Evolutionary conservation across 2,329 filamentous ascomycete species (phyloP).

Genomic region (Graphilbum ipis-grandicollis): DNA sequence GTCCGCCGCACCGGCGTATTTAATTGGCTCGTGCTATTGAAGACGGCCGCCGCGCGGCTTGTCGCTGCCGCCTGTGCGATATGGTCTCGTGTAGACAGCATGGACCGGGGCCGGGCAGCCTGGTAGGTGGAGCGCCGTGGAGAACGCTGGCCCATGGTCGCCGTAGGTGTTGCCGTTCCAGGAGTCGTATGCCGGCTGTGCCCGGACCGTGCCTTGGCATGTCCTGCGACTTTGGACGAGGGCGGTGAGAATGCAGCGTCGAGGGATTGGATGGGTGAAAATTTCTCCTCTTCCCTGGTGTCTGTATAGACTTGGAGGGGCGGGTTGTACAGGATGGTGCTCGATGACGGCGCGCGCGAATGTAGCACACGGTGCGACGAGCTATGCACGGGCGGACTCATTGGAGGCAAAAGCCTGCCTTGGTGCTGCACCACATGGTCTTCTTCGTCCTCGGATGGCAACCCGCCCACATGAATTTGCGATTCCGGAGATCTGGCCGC

Average conservation of each 20-base stretch:
- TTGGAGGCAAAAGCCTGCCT: background rate
- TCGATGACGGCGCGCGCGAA: constrained; percentile 58
- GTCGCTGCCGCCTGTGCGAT: constrained; percentile 38
- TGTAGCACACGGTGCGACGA: constrained; percentile 28
- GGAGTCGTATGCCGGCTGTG: constrained; percentile 24
- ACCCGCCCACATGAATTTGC: constrained; percentile 11
- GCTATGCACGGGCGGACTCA: constrained; percentile 1
- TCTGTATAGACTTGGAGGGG: constrained; percentile 25
- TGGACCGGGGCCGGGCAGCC: constrained; percentile 32
- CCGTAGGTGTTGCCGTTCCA: constrained; percentile 12
- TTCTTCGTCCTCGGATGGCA: background rate
- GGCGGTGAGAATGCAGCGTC: constrained; percentile 19
- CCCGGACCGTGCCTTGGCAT: constrained; percentile 12
- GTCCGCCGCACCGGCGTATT: constrained; percentile 25
- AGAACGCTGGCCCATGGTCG: constrained; percentile 20
- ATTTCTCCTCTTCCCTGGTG: background rate
- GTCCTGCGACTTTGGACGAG: constrained; percentile 18
- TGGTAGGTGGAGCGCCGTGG: constrained; percentile 22
- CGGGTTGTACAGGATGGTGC: constrained; percentile 75
- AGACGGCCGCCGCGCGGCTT: constrained; percentile 31
- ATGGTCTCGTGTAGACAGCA: constrained; percentile 31
- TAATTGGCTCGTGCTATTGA: constrained; percentile 18
- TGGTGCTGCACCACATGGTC: background rate
- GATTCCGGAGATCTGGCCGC: constrained; percentile 8
- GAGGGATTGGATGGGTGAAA: background rate